Base-by-base conservation (phyloP, 1,139 yeast genomes). In the Candida tunisiensis region DNA sequence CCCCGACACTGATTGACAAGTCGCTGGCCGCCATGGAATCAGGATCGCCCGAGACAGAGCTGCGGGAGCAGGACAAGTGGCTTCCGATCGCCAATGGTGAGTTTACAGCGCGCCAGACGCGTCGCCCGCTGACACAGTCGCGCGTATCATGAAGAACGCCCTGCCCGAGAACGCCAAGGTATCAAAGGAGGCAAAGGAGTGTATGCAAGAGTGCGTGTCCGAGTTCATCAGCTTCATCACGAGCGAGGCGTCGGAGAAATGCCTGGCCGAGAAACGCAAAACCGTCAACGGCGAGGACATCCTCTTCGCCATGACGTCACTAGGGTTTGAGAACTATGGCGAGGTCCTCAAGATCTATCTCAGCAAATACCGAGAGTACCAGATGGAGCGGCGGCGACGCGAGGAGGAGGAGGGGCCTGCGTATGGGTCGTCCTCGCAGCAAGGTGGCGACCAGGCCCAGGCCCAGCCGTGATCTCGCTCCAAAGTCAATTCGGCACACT, bases 201-300 rank as follows among this genome's bases (percentile, higher is more conserved):
- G 96, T 42, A 80, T 88, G 68, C 98, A 88, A 53, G 98, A 88
- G 49, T 88, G 98, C 54, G 96, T 88, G 2, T 71, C 88, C 26
- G 98, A 71, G 44, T 69, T 65, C 42, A 70, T 69, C 24, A 63
- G 74, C 11, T 70, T 69, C 41, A 62, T 69, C 27, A 70, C 77
- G 1, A 61, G 71, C 30, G 73, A 69, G 44, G 78, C 79, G 1
- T 62, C 72, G 29, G 82, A 74, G 37, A 65, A 65, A 40, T 72
- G 80, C 45, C 47, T 60, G n/a, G 59, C 73, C 20, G 82, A 73
- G 38, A 71, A 73, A 47, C 60, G 82, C 16, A 73, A 73, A 42
- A 73, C 82, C 2, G 65, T 73, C 24, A 73, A 72, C 42, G 82
- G 82, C 11, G 82, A 73, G 45, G 82, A 73, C 40, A 64, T 73